Percentiles rank a stretch among this genome's conserved stretches.
Conservation (phyloP, 441 rosid species). For the Lepidium campestre region DNA sequence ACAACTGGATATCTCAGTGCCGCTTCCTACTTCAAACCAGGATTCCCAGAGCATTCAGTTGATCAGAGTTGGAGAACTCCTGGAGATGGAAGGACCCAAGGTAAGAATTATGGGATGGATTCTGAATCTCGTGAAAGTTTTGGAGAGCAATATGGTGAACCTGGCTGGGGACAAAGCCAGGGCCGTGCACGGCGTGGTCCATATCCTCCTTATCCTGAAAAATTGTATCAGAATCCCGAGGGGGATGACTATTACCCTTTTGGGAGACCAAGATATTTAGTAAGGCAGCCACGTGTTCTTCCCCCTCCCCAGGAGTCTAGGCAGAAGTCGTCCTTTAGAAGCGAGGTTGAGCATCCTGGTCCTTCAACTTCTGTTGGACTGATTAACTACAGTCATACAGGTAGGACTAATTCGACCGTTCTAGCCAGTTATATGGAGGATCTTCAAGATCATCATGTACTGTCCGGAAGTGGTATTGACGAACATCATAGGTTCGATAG, state of each 20-base stretch:
- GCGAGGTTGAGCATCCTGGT: constrained; percentile 48
- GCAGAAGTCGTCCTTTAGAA: constrained; percentile 53
- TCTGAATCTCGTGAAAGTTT: constrained; percentile 64
- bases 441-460: constrained; percentile 41
- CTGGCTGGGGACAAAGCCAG: constrained; percentile 62
- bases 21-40: constrained; percentile 47
- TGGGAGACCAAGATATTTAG: constrained; percentile 74
- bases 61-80: constrained; percentile 78
- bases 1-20: constrained; percentile 46
- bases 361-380: constrained; percentile 46
- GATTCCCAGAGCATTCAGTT: constrained; percentile 45
- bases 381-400: constrained; percentile 36
- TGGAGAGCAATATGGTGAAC: constrained; percentile 61
- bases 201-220: constrained; percentile 53
- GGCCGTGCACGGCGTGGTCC: constrained; percentile 41
- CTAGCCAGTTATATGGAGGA: constrained; percentile 43
- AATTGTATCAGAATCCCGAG: constrained; percentile 55
- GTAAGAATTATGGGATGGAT: constrained; percentile 52
- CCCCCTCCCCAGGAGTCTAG: constrained; percentile 69
- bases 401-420: constrained; percentile 41
- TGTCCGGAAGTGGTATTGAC: constrained; percentile 33
- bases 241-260: constrained; percentile 62
- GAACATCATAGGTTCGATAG: constrained; percentile 42
- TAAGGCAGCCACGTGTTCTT: constrained; percentile 89
- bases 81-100: constrained; percentile 62